phyloP scores from a whole-genome alignment of 2,329 filamentous ascomycete species.

The Phialophora chinensis region DNA sequence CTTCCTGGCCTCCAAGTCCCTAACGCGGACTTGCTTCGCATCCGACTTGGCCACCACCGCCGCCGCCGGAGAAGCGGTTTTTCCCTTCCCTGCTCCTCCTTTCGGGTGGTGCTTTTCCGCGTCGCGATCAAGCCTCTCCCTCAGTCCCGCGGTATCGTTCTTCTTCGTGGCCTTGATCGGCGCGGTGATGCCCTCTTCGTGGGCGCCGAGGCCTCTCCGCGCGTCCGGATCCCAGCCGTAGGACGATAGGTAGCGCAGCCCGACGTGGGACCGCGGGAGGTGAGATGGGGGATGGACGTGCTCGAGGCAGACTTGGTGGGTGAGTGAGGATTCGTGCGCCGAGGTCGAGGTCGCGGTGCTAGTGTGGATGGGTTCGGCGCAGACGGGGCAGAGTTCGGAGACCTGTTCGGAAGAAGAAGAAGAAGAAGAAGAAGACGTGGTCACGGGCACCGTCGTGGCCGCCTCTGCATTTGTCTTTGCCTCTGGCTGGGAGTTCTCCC shows the following conservation, averaged over 20 bases:
- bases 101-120: slow-evolving; percentile 43
- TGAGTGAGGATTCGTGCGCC: slow-evolving; percentile 58
- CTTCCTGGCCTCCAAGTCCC: slow-evolving; percentile 66
- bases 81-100: slow-evolving; percentile 3
- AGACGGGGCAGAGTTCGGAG: slow-evolving; percentile 59
- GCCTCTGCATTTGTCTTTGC: no score
- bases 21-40: slow-evolving; percentile 71
- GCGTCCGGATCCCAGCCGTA: slow-evolving; percentile 67
- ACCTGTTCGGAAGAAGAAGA: no score
- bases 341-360: slow-evolving; percentile 4
- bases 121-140: slow-evolving; percentile 50
- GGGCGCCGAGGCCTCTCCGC: slow-evolving; percentile 72
- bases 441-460: background rate
- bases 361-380: slow-evolving; percentile 60
- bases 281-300: slow-evolving; percentile 64
- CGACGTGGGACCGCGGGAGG: slow-evolving; percentile 62
- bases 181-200: slow-evolving; percentile 73
- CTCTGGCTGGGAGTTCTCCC: background rate
- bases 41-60: slow-evolving; percentile 61
- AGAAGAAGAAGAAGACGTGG: background rate
- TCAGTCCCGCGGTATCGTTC: slow-evolving; percentile 75
- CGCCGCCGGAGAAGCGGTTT: background rate
- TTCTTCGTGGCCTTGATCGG: slow-evolving; percentile 77
- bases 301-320: slow-evolving; percentile 63
- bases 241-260: slow-evolving; percentile 61